Conservation (phyloP, 768 basidiomycete genomes). For the Hortiboletus flavorubellus region DNA sequence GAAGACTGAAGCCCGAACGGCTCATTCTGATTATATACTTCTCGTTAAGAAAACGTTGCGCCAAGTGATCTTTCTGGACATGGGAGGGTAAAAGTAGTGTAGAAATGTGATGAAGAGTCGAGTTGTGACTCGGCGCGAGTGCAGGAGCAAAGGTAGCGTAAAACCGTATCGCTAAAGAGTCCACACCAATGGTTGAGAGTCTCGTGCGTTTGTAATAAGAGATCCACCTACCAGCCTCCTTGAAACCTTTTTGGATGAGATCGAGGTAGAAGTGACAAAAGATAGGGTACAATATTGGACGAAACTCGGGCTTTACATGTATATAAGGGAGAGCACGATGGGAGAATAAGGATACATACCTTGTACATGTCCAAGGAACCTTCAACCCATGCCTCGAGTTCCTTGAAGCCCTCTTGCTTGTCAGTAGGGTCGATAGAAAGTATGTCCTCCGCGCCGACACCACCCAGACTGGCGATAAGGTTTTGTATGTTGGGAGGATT, state of each 20-base stretch:
- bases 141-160: slow-evolving; percentile 67
- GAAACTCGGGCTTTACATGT: slow-evolving; percentile 75
- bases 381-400: slow-evolving; percentile 86
- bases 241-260: slow-evolving; percentile 85
- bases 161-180: slow-evolving; percentile 64
- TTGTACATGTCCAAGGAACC: slow-evolving; percentile 90
- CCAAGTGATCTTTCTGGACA: slow-evolving; percentile 77
- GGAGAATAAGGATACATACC: slow-evolving; percentile 40
- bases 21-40: slow-evolving; percentile 91
- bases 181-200: slow-evolving; percentile 10
- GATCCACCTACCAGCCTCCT: slow-evolving; percentile 71
- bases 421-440: slow-evolving; percentile 79
- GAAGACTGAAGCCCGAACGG: slow-evolving; percentile 84
- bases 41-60: slow-evolving; percentile 82
- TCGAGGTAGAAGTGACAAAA: slow-evolving; percentile 98
- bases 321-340: slow-evolving; percentile 8
- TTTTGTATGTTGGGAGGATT: slow-evolving; percentile 72
- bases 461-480: slow-evolving; percentile 72
- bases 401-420: slow-evolving; percentile 80
- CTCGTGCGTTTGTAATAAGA: neutral
- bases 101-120: slow-evolving; percentile 72
- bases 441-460: slow-evolving; percentile 79
- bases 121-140: slow-evolving; percentile 60
- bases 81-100: slow-evolving; percentile 80
- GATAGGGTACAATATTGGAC: slow-evolving; percentile 91